These are phyloP conservation scores for Cladosporium sp. DNA, from an alignment of 2,329 filamentous ascomycete species.

Conservation along the genomic window DNA sequence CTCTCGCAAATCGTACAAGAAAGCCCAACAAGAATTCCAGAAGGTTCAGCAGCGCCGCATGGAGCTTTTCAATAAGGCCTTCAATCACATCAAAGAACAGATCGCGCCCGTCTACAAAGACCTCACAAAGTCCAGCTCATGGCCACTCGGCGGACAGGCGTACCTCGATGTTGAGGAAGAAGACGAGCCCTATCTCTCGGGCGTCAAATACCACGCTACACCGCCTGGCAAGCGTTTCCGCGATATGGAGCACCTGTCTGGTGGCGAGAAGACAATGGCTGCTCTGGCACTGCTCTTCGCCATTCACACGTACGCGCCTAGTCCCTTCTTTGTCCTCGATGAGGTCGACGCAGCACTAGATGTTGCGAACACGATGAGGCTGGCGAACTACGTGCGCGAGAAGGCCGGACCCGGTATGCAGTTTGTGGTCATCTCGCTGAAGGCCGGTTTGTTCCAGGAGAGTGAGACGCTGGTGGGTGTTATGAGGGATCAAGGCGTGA, in stretches of 20 bases:
- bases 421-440: slow-evolving; percentile 96
- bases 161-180: slow-evolving; percentile 95
- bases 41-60: slow-evolving; percentile 77
- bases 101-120: slow-evolving; percentile 94
- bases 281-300: slow-evolving; percentile 94
- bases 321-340: slow-evolving; percentile 95
- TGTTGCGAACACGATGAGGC: slow-evolving; percentile 93
- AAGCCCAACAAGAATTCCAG: slow-evolving; percentile 80
- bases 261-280: slow-evolving; percentile 98
- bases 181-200: slow-evolving; percentile 93
- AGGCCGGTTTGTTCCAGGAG: slow-evolving; percentile 92
- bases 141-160: slow-evolving; percentile 82
- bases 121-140: slow-evolving; percentile 84
- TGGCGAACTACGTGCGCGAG: slow-evolving; percentile 93
- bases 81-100: slow-evolving; percentile 90
- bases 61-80: slow-evolving; percentile 93
- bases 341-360: slow-evolving; percentile 98
- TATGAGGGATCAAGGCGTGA: slow-evolving; percentile 90
- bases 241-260: slow-evolving; percentile 97
- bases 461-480: slow-evolving; percentile 95
- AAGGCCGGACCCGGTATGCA: slow-evolving; percentile 97
- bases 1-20: slow-evolving; percentile 71
- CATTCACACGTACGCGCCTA: slow-evolving; percentile 93
- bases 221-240: slow-evolving; percentile 96
- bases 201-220: slow-evolving; percentile 99